Evolutionary conservation across 805 yeast species (phyloP), one percentile per base, ranked within the genome.

Genomic region (Candida anglica): DNA sequence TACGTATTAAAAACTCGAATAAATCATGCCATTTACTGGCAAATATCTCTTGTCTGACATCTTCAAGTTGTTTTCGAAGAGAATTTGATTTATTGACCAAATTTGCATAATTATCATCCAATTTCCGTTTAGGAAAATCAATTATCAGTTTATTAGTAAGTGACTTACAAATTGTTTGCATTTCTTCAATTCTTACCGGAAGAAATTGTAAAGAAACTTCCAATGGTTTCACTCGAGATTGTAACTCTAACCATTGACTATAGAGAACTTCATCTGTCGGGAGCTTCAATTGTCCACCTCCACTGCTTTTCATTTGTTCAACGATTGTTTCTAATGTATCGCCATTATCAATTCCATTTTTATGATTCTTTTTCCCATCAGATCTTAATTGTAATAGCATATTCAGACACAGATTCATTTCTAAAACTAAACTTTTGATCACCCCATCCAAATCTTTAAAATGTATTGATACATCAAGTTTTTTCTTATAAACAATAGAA

Each of bases 141-240:
- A 26, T n/a, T 15, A 26, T n/a, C 10, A n/a, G 4, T 17, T 17
- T 24, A 10, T 37, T 37, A 11, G 14, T 18, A 4, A 34, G 27
- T 3, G 33, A 21, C 2, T 32, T 25, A 30, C 50, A 45, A 21
- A 48, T 42, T 2, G 43, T 45, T 34, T 44, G 58, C 50, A 62
- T 79, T 52, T 47, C 71, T 41, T 52, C 76, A 41, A 61, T 65
- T 43, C 78, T 61, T 15, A 59, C 46, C 0, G 83, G 82, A 1
- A 81, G 60, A 35, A 77, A 68, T 25, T 66, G 65, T 6, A 73
- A 46, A 3, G 84, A 63, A 5, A 73, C 78, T 27, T 65, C 68
- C 14, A 79, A 60, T 1, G 85, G 84, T 4, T 59, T 60, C 3
- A 77, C 51, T 22, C 61, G 56, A 13, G 60, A 55, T 28, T 66